Conservation (phyloP, 352 stramenopile genomes). For the Albugo laibachii region DNA sequence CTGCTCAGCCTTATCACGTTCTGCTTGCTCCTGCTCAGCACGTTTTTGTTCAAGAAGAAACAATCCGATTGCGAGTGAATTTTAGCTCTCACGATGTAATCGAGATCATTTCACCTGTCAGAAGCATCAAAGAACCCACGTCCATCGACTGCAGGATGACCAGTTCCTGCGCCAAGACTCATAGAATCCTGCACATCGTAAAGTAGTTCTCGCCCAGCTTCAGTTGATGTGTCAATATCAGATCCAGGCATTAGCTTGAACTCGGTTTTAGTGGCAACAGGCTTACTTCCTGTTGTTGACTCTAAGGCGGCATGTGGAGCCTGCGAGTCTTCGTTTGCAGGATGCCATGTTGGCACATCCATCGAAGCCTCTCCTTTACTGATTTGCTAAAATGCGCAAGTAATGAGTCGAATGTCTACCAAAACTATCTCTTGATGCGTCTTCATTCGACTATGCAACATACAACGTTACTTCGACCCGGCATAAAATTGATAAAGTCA, state of each 20-base stretch:
- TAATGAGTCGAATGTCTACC: too few species aligned
- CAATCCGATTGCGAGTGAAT: conserved; percentile 8
- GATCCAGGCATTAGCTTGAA: conserved; percentile 50
- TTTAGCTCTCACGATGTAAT: background rate
- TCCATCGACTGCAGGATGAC: conserved; percentile 11
- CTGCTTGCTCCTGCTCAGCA: conserved; percentile 17
- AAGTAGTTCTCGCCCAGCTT: conserved; percentile 38
- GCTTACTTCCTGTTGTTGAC: too few species aligned
- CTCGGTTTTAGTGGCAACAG: conserved; percentile 14
- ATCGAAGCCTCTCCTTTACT: conserved; percentile 8
- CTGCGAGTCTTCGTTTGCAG: conserved; percentile 35
- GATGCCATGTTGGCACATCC: conserved; percentile 58
- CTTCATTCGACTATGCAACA: too few species aligned
- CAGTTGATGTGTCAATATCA: conserved; percentile 32
- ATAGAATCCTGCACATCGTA: conserved; percentile 13
- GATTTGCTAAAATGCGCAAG: too few species aligned
- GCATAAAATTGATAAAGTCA: too few species aligned
- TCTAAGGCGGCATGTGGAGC: conserved; percentile 1
- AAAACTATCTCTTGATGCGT: too few species aligned
- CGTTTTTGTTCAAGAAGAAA: conserved; percentile 50
- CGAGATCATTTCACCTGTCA: conserved; percentile 14
- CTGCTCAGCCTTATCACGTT: conserved; percentile 13
- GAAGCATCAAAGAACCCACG: conserved; percentile 52
- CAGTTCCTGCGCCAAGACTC: conserved; percentile 10
- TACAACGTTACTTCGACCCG: too few species aligned